Conservation (phyloP, 176 grass and related monocot species). For the Oropetium thomaeum region DNA sequence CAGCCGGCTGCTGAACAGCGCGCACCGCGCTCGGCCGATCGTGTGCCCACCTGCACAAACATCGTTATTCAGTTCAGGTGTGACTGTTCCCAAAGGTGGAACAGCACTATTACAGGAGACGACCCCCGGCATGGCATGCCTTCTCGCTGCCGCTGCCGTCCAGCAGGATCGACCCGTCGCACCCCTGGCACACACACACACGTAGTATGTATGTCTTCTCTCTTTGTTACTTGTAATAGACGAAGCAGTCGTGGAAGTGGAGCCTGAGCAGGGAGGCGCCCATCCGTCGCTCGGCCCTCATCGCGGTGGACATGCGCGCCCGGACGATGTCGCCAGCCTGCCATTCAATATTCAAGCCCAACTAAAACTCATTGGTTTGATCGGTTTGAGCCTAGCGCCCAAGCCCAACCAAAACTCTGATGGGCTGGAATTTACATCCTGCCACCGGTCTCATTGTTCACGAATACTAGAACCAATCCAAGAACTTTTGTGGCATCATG, state of each 20-base stretch:
- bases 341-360: no score
- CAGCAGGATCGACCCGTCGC: slow-evolving; percentile 76
- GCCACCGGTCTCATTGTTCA: no score
- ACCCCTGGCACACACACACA: slow-evolving; percentile 48
- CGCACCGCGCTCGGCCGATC: slow-evolving; percentile 65
- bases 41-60: slow-evolving; percentile 59
- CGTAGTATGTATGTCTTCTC: no score
- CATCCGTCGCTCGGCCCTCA: slow-evolving; percentile 57
- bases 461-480: no score
- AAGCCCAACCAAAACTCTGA: no score
- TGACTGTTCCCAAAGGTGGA: no score
- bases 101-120: no score
- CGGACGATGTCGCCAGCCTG: slow-evolving; percentile 43
- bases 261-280: slow-evolving; percentile 77
- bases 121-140: slow-evolving; percentile 40
- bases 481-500: no score
- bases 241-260: slow-evolving; percentile 95
- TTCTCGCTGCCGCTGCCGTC: slow-evolving; percentile 61
- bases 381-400: no score
- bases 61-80: neutral
- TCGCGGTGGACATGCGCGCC: slow-evolving; percentile 35
- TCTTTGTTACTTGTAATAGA: no score
- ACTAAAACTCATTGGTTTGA: no score
- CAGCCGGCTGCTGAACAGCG: slow-evolving; percentile 52
- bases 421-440: no score